Evolutionary conservation across 2,329 filamentous ascomycete genomes (phyloP), one percentile per base, ranked within the genome.

Genomic region (Cladosporium sp.): DNA sequence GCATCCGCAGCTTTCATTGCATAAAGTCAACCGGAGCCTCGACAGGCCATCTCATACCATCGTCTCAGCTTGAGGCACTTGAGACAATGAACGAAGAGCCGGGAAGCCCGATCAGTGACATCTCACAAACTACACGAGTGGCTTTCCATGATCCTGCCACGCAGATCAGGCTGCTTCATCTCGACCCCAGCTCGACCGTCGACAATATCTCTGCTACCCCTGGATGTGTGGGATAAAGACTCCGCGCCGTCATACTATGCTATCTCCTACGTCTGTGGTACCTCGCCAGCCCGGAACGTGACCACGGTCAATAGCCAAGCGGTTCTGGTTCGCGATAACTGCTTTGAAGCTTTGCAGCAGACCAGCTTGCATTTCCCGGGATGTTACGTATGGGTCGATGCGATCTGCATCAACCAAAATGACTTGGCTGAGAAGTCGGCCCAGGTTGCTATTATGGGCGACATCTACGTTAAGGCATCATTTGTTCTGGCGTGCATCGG

Each of bases 361-460:
- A 21, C 30, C 11, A 15, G 18, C 10, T 6, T 44, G 2, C 44
- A 60, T 21, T 34, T 30, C 8, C 30, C 52, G 4, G 52, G 30
- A 5, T 55, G 2, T 18, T 34, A 34, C 18, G 12, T 30, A 1
- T 71, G 69, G 69, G 69, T 70, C 30, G 70, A 71, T 52, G 67
- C 69, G 4, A 51, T 70, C 4, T 70, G 68, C 44, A 71, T 71
- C 54, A 63, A 70, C 28, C 69, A 71, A 34, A 2, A 57, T 11
- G 57, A 69, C 38, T n/a, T 34, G n/a, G 30, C 38, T 10, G 70
- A 71, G 44, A 64, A 67, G 28, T 62, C 36, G 30, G 38, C 57
- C 3, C 70, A 71, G 38, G 69, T 71, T 21, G 49, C 44, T 26
- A 36, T 70, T n/a, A 71, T 71, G 70, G 47, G 49, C 10, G 52